Conservation (phyloP, 2,329 filamentous ascomycete species). For the Kalmusia sp. region DNA sequence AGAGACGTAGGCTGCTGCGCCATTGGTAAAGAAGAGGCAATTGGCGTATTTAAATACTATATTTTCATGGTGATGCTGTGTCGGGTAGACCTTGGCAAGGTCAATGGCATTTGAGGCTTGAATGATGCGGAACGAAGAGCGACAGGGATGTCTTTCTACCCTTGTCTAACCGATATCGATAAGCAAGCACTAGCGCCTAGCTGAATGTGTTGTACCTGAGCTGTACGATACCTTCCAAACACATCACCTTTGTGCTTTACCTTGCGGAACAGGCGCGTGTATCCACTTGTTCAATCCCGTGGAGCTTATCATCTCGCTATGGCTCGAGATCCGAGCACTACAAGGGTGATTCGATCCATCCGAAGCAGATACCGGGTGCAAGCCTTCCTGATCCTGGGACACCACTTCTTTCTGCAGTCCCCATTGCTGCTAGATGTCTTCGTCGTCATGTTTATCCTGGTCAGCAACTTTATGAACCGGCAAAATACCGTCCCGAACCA, state of each 20-base stretch:
- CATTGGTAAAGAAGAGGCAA: not conserved
- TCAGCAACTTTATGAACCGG: constrained; percentile 46
- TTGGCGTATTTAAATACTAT: not conserved
- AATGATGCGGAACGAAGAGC: constrained; percentile 7
- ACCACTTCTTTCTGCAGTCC: constrained; percentile 42
- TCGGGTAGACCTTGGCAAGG: not conserved
- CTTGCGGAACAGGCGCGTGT: no score
- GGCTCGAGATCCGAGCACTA: constrained; percentile 22
- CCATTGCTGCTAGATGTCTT: constrained; percentile 41
- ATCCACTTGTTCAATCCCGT: constrained; percentile 1
- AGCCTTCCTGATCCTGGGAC: constrained; percentile 40
- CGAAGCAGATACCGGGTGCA: constrained; percentile 37
- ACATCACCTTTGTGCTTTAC: no score
- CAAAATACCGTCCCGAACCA: constrained; percentile 36
- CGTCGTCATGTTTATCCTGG: constrained; percentile 43
- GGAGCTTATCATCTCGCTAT: constrained; percentile 8
- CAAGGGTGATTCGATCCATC: constrained; percentile 36
- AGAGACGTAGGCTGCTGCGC: constrained; percentile 1
- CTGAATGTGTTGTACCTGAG: not conserved
- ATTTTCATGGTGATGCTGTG: constrained; percentile 5
- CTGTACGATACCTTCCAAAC: no score
- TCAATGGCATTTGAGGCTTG: not conserved
- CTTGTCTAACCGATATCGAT: constrained; percentile 17
- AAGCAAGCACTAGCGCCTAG: constrained; percentile 12
- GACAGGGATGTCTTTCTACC: not conserved